Evolutionary conservation across 495 filamentous ascomycete species (phyloP).

Genomic region (Penicillium daleae): DNA sequence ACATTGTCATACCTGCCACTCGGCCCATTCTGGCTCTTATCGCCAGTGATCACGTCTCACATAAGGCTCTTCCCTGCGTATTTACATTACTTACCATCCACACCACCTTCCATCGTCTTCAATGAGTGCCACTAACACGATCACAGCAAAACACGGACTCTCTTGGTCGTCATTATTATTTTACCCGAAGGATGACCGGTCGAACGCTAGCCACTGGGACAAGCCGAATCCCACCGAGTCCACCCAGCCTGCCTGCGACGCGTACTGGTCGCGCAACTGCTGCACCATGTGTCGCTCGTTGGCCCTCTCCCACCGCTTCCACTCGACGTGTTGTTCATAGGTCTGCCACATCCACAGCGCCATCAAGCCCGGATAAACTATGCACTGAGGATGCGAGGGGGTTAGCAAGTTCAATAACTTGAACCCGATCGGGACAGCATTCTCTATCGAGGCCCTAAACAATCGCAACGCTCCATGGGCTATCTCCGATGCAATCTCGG

Average conservation of each 20-base stretch:
- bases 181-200: slow-evolving; percentile 1
- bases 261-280: slow-evolving; percentile 3
- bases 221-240: slow-evolving; percentile 8
- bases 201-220: slow-evolving; percentile 6
- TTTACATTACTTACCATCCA: background rate
- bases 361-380: background rate
- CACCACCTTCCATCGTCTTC: background rate
- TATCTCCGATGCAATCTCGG: background rate
- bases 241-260: background rate
- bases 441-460: background rate
- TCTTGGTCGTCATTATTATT: background rate
- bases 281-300: background rate
- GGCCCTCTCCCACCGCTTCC: background rate
- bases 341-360: background rate
- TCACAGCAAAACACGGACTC: background rate
- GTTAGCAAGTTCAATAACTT: background rate
- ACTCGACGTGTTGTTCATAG: background rate
- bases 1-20: background rate
- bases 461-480: background rate
- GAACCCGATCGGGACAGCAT: background rate
- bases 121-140: background rate
- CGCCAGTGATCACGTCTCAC: background rate
- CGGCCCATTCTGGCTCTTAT: background rate
- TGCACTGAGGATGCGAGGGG: background rate
- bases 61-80: no score